Conservation (phyloP, 768 basidiomycete genomes). For the Pisolithus microcarpus region DNA sequence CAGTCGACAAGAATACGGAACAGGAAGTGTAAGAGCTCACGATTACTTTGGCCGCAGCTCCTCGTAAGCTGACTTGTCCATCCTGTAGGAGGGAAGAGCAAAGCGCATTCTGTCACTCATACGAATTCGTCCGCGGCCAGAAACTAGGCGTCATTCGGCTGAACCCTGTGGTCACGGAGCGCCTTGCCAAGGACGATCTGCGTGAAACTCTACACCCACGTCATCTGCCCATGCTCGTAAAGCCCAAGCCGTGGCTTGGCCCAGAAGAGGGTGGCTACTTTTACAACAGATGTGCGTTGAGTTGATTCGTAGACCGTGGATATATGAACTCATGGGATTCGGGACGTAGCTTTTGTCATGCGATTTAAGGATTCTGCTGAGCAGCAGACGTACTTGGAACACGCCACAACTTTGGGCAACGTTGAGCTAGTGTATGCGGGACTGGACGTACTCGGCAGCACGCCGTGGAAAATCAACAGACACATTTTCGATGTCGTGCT, state of each 20-base stretch:
- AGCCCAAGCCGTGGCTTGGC: slow-evolving; percentile 80
- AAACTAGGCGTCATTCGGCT: slow-evolving; percentile 89
- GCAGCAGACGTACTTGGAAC: slow-evolving; percentile 69
- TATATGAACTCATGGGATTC: not conserved
- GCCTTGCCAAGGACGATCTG: slow-evolving; percentile 68
- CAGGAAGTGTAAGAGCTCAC: slow-evolving; percentile 48
- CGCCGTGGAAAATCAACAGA: slow-evolving; percentile 86
- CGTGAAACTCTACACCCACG: slow-evolving; percentile 78
- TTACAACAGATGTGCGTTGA: slow-evolving; percentile 58
- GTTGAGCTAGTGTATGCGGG: slow-evolving; percentile 84
- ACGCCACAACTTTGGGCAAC: slow-evolving; percentile 65
- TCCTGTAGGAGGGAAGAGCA: slow-evolving; percentile 61
- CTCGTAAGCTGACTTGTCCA: slow-evolving; percentile 3
- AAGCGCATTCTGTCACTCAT: slow-evolving; percentile 85
- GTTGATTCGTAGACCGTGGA: not conserved
- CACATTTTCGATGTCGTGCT: slow-evolving; percentile 68
- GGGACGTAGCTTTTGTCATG: slow-evolving; percentile 60
- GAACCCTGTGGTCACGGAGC: slow-evolving; percentile 72
- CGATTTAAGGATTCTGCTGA: slow-evolving; percentile 88
- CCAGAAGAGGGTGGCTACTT: slow-evolving; percentile 79
- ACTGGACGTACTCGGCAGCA: slow-evolving; percentile 82
- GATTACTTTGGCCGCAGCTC: not conserved
- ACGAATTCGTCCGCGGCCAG: slow-evolving; percentile 89
- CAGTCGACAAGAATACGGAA: slow-evolving; percentile 49
- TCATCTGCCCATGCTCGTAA: slow-evolving; percentile 91